Evolutionary conservation across 108 stramenopile genomes (phyloP).

Genomic region (Pseudonitzschia pungens): DNA sequence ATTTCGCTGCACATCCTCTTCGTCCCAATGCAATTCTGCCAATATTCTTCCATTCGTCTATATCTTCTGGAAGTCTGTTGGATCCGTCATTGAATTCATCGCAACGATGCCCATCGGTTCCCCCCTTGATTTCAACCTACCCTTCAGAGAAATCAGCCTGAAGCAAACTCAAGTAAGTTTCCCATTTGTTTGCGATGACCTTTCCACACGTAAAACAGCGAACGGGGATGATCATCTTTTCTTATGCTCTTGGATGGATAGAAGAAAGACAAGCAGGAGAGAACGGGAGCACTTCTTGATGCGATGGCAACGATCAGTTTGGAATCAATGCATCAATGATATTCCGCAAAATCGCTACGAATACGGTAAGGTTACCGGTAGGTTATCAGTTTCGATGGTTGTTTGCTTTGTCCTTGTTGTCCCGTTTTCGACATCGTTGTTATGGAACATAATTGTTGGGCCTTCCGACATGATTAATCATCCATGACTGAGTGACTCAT

Average conservation of each 20-base stretch:
- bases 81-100: background rate
- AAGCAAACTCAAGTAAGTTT: conserved; percentile 93
- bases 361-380: too few species aligned
- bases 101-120: background rate
- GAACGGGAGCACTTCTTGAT: background rate
- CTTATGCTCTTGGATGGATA: background rate
- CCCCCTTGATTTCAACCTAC: conserved; percentile 47
- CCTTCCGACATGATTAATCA: background rate
- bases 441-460: too few species aligned
- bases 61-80: too few species aligned
- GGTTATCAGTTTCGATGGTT: background rate
- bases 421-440: background rate
- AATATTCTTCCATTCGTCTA: too few species aligned
- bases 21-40: too few species aligned
- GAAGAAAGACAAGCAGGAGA: background rate
- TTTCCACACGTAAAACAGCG: conserved; percentile 99
- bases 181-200: conserved; percentile 99
- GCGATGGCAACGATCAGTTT: background rate
- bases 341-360: too few species aligned
- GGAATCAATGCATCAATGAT: background rate
- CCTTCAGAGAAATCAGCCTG: conserved; percentile 95
- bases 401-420: too few species aligned
- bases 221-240: conserved; percentile 98
- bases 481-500: background rate
- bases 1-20: too few species aligned